Percentiles rank a stretch among this genome's conserved stretches.
Conservation (phyloP, 2,329 filamentous ascomycete species). For the Ceratocystis destructans region DNA sequence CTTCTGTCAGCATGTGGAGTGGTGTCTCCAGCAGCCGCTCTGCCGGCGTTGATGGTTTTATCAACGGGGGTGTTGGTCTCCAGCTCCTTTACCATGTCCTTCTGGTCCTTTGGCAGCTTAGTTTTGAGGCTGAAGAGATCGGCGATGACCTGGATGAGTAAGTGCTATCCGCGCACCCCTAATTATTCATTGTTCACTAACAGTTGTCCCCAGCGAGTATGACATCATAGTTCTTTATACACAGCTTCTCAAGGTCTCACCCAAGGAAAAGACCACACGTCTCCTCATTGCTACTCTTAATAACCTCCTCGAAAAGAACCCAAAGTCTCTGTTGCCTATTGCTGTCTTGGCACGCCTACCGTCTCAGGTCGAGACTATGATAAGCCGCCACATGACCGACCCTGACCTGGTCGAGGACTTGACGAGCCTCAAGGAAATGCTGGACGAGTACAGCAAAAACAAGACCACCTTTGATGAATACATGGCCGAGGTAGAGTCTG, state of each 20-base stretch:
- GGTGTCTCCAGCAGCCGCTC: slow-evolving; percentile 39
- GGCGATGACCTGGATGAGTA: slow-evolving; percentile 74
- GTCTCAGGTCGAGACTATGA: slow-evolving; percentile 47
- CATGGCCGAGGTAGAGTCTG: slow-evolving; percentile 69
- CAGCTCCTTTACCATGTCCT: slow-evolving; percentile 91
- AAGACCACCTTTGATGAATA: slow-evolving; percentile 80
- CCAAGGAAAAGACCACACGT: slow-evolving; percentile 95
- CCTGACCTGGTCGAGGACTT: slow-evolving; percentile 51
- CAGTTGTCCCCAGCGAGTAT: slow-evolving; percentile 52
- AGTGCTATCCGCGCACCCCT: slow-evolving; percentile 25
- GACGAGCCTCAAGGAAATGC: slow-evolving; percentile 44
- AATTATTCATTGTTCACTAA: background rate
- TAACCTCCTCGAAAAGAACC: slow-evolving; percentile 63
- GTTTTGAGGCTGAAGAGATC: slow-evolving; percentile 69
- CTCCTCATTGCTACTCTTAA: slow-evolving; percentile 77
- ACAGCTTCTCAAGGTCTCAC: slow-evolving; percentile 80
- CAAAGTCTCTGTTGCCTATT: slow-evolving; percentile 63
- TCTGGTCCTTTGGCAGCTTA: slow-evolving; percentile 89
- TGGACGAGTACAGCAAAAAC: slow-evolving; percentile 54
- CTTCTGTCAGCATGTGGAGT: slow-evolving; percentile 48
- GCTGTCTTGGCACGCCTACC: slow-evolving; percentile 78
- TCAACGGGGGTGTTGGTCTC: slow-evolving; percentile 74
- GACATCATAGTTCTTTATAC: slow-evolving; percentile 85
- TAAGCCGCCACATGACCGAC: slow-evolving; percentile 48
- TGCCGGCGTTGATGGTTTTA: slow-evolving; percentile 46